phyloP scores from a whole-genome alignment of 164 flowering plant genomes.

The Vitis cinerea region DNA sequence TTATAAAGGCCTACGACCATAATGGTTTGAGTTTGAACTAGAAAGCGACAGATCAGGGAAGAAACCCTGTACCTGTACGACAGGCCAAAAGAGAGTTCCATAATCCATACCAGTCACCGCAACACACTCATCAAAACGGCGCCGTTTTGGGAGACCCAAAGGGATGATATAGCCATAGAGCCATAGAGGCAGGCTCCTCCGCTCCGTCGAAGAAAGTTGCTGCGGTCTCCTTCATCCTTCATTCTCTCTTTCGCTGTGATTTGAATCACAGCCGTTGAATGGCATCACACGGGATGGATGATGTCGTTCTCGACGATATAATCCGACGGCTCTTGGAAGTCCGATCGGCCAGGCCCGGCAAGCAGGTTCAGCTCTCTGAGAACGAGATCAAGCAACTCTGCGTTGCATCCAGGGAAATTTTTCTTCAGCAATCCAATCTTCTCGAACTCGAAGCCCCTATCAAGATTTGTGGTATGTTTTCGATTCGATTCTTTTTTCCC shows the following conservation, averaged over 20 bases:
- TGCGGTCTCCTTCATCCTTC: not conserved
- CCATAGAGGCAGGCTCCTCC: too few relatives aligned
- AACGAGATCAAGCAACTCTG: constrained; percentile 58
- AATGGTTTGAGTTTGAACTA: too few relatives aligned
- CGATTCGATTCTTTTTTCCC: not conserved
- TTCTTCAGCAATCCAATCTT: constrained; percentile 47
- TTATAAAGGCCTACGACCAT: too few relatives aligned
- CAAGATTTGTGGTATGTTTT: constrained; percentile 49
- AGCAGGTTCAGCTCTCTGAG: constrained; percentile 56
- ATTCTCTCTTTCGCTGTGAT: not conserved
- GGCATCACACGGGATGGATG: constrained; percentile 26
- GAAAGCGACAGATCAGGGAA: too few relatives aligned
- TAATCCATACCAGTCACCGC: too few relatives aligned
- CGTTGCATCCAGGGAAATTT: constrained; percentile 39
- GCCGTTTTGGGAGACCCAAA: too few relatives aligned
- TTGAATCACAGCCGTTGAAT: constrained; percentile 1
- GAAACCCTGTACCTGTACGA: too few relatives aligned
- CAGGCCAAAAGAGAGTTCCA: too few relatives aligned
- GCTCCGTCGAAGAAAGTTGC: too few relatives aligned
- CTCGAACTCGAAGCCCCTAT: constrained; percentile 63
- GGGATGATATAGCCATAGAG: too few relatives aligned
- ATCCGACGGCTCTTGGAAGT: constrained; percentile 45
- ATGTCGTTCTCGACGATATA: constrained; percentile 40
- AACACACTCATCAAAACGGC: too few relatives aligned
- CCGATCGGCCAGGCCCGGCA: constrained; percentile 42